Base-by-base conservation (phyloP, 2,329 filamentous ascomycete species). In the Penicillium polonicum region DNA sequence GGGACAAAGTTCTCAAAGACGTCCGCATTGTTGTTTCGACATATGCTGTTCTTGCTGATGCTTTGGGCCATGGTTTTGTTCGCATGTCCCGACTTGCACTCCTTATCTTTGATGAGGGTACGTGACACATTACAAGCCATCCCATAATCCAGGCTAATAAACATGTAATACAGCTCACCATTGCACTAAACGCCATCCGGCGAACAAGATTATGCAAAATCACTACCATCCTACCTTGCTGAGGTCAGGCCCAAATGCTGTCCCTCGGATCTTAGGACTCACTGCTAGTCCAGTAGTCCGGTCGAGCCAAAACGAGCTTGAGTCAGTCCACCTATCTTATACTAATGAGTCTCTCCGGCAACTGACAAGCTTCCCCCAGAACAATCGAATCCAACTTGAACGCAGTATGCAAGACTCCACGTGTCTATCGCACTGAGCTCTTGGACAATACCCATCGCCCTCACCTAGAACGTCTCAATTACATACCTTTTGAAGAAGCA, bases 91-190 rank as follows among this genome's bases (percentile, higher is more conserved):
- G 78, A 2, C 73, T 96, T 23, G 80, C 87, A 5, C 77, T 96
- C 5, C 75, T 95, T 17, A 82, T 96, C 0, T 89, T 96, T 65
- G 92, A 96, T 68, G 92, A 96, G 85, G 90, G 90, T 88, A 69
- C 53, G 75, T 61, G 12, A n/a, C 13, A 35, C 13, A 13, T 43
- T 17, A 12, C 0, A n/a, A 17, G 1, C 15, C 5, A 35, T 27
- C 1, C 5, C 5, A 1, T 12, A 45, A 17, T 15, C 7, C 8
- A 27, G 3, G 36, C 41, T 36, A 17, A 23, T 39, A 21, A 21
- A 45, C 12, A 6, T 48, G n/a, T 27, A 17, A 21, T 39, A 12
- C 44, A 77, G 91, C 89, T 10, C 91, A 96, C 69, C 87, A 92
- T 69, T 93, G 89, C 64, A 81, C 80, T 5, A 78, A 80, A 19